phyloP scores from a whole-genome alignment of 2,329 filamentous ascomycete species.

The Zymoseptoria crescenta region DNA sequence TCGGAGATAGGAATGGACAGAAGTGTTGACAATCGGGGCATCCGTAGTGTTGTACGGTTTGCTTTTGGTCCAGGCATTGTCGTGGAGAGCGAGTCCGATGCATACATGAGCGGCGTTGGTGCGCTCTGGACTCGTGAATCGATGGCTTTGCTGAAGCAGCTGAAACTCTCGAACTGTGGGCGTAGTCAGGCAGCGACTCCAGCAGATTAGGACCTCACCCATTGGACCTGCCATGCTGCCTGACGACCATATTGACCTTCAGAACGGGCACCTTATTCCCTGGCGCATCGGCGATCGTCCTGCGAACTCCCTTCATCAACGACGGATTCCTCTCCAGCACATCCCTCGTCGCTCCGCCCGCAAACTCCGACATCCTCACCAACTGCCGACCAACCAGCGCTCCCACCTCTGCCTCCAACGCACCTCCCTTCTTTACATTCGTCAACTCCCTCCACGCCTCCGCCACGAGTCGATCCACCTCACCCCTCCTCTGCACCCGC shows the following conservation, averaged over 20 bases:
- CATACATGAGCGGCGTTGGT: no score
- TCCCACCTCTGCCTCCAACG: slow-evolving; percentile 15
- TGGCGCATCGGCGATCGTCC: slow-evolving; percentile 4
- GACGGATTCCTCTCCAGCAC: slow-evolving; percentile 23
- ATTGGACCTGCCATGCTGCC: slow-evolving; percentile 10
- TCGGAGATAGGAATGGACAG: no score
- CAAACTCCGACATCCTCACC: slow-evolving; percentile 18
- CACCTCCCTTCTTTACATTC: slow-evolving; percentile 15
- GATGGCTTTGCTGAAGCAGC: no score
- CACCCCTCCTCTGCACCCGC: slow-evolving; percentile 18
- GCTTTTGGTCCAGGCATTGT: no score
- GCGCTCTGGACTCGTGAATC: no score
- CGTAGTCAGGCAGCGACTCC: no score
- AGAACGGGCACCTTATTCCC: slow-evolving; percentile 19
- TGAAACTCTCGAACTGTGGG: not conserved
- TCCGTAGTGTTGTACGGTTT: no score
- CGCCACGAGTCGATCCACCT: slow-evolving; percentile 20
- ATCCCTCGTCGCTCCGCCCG: slow-evolving; percentile 19
- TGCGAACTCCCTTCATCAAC: slow-evolving; percentile 13
- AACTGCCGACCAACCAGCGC: slow-evolving; percentile 18
- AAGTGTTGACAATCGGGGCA: no score
- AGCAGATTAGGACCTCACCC: not conserved
- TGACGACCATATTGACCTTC: slow-evolving; percentile 21
- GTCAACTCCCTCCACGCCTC: slow-evolving; percentile 18
- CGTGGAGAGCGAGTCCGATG: no score